These are phyloP conservation scores for Aspergillus hiratsukae DNA, from an alignment of 2,329 filamentous ascomycete genomes.

Conservation along the genomic window DNA sequence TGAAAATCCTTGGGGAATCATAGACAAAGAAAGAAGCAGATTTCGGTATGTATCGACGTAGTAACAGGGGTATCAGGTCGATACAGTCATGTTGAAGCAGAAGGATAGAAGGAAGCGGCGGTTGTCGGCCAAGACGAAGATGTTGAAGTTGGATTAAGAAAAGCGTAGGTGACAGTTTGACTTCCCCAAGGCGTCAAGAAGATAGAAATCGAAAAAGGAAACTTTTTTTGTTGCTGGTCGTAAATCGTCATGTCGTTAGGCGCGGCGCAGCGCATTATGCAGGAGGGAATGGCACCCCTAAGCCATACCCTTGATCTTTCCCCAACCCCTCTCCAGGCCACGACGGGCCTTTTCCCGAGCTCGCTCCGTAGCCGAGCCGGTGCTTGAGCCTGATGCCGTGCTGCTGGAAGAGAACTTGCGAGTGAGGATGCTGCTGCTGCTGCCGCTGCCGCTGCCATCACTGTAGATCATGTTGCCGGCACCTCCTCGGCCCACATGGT, in stretches of 20 bases:
- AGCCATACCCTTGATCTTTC: constrained; percentile 34
- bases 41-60: not conserved
- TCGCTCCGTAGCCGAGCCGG: constrained; percentile 31
- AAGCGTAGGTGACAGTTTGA: not conserved
- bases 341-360: constrained; percentile 33
- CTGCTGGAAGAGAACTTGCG: constrained; percentile 36
- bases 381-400: constrained; percentile 33
- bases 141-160: not conserved
- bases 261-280: not conserved
- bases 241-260: constrained; percentile 19
- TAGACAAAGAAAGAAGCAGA: not conserved
- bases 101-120: not conserved
- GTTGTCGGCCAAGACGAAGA: not conserved
- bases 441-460: constrained; percentile 20
- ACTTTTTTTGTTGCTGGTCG: not conserved
- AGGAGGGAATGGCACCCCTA: constrained; percentile 13
- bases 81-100: not conserved
- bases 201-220: not conserved
- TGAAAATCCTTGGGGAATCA: not conserved
- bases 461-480: constrained; percentile 50
- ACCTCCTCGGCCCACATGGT: constrained; percentile 60
- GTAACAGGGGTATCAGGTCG: not conserved
- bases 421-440: constrained; percentile 19
- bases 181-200: not conserved
- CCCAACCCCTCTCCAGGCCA: constrained; percentile 38